Conservation (phyloP, 306 rosid genomes). For the Castanea crenata region DNA sequence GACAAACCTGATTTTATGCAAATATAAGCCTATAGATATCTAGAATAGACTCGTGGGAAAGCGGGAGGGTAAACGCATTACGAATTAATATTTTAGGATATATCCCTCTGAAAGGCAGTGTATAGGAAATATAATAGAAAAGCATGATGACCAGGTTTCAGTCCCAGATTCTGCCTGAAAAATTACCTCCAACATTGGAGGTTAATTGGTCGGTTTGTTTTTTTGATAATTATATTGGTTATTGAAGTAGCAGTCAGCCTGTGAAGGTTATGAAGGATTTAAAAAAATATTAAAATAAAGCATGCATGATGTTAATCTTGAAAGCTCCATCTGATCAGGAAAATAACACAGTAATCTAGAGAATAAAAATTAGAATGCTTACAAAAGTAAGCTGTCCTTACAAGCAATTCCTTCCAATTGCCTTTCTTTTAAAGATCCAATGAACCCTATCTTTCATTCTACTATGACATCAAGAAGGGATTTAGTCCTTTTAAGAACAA, state of each 20-base stretch:
- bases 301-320: neutral
- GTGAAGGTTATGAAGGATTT: too few relatives aligned
- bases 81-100: neutral
- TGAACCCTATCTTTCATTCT: neutral
- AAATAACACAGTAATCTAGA: neutral
- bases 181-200: neutral
- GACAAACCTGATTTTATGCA: neutral
- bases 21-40: neutral
- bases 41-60: neutral
- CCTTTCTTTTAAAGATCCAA: neutral
- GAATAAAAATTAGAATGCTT: neutral
- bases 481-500: neutral
- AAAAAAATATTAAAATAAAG: too few relatives aligned
- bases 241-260: too few relatives aligned
- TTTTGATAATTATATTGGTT: too few relatives aligned
- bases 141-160: neutral
- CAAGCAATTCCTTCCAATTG: neutral
- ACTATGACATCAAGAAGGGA: neutral
- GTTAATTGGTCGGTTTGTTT: neutral
- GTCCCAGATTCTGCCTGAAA: neutral
- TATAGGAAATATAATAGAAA: neutral
- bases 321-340: neutral
- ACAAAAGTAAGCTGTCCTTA: neutral
- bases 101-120: neutral
- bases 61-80: neutral